Base-by-base conservation (phyloP, 129 eudicot genomes). In the Oenanthe sinensis region DNA sequence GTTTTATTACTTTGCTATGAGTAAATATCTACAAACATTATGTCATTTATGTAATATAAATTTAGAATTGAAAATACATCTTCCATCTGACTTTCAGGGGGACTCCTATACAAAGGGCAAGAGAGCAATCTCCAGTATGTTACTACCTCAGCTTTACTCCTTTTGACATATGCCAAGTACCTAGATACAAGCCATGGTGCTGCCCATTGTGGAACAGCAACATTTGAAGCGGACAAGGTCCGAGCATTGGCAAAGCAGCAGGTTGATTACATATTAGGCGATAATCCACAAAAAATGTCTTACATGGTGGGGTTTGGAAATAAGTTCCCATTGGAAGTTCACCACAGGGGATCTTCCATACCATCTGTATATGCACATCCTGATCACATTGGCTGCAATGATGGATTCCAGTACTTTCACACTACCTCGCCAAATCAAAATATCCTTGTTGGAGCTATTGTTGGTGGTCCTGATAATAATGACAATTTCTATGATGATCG, bases 271-370 rank as follows among this genome's bases (percentile, higher is more conserved):
- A 87, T 94, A 72, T 65, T 94, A 12, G 98, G 98, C 2, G 84
- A 91, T 17, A 94, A 94, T 79, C 98, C 97, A 1, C 81, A 52
- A 71, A 89, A 83, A 69, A 94, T 88, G 89, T 94, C 97, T 2
- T 94, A 94, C 54, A 94, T 94, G 97, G 97, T 94, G 0, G 98
- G 98, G 22, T 94, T 94, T 78, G 96, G 98, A 5, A 58, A 82
- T 17, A 91, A 74, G 67, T 94, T 89, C 67, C 98, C 98, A 2
- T 81, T 75, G 28, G 90, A 77, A 3, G 37, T 94, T 54, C 98
- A 94, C 85, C 98, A 94, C 65, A 83, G 98, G 50, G 98, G 96
- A 26, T 91, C 93, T 12, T 94, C 98, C 28, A 43, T 94, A 14
- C 98, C 98, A 30, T 94, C 98, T 0, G 74, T 89, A 4, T 85